Conservation (phyloP, 441 rosid genomes). For the Codiaeum variegatum region DNA sequence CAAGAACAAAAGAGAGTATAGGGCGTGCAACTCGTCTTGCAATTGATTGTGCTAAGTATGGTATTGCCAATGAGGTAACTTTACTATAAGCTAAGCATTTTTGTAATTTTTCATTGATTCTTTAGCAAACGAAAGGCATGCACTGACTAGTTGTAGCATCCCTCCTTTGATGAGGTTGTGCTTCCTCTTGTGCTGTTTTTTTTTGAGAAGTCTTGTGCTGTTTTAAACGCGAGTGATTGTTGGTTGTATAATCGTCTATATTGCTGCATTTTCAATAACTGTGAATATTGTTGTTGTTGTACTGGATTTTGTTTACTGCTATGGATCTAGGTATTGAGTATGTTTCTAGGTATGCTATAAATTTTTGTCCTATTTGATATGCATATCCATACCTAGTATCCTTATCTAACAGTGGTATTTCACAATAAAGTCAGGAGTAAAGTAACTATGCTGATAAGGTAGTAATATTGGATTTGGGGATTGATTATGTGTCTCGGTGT, state of each 20-base stretch:
- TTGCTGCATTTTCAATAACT: neutral
- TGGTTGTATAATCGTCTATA: neutral
- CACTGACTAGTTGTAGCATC: neutral
- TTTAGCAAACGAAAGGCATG: neutral
- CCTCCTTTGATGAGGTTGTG: neutral
- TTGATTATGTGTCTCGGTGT: neutral
- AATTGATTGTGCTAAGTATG: constrained; percentile 96
- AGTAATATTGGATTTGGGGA: neutral
- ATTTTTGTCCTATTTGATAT: neutral
- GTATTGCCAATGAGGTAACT: constrained; percentile 92
- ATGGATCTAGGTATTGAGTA: neutral
- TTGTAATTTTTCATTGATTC: constrained; percentile 10
- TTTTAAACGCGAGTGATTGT: neutral
- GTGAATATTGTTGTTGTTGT: neutral
- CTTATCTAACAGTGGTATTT: neutral
- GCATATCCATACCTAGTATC: neutral
- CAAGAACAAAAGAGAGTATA: constrained; percentile 97
- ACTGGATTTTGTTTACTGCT: neutral
- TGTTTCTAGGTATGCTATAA: neutral
- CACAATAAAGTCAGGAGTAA: neutral
- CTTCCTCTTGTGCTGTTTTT: neutral
- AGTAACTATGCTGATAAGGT: neutral
- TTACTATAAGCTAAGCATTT: neutral
- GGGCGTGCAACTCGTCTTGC: constrained; percentile 99
- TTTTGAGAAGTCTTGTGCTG: neutral